Conservation (phyloP, 805 yeast genomes). For the Starmera caribaea region DNA sequence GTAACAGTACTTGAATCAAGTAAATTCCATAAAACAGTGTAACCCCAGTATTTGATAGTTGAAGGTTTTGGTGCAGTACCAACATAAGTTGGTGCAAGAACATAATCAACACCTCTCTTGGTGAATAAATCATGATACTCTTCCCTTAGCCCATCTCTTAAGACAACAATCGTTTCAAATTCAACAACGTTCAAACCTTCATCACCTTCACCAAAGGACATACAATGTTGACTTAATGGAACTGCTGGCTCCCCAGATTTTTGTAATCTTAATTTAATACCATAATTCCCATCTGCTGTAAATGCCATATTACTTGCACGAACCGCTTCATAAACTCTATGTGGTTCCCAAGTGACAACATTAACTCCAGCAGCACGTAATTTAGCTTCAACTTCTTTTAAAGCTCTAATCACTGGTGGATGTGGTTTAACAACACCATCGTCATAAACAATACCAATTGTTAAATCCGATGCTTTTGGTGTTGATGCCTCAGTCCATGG, state of each 20-base stretch:
- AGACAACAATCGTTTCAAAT: conserved; percentile 42
- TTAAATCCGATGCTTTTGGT: conserved; percentile 32
- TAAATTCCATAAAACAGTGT: conserved; percentile 65
- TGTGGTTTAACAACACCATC: conserved; percentile 62
- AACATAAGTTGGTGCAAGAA: conserved; percentile 57
- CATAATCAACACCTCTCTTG: conserved; percentile 48
- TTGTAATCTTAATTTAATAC: conserved; percentile 39
- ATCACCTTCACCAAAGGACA: conserved; percentile 51
- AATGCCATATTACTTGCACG: conserved; percentile 49
- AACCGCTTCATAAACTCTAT: conserved; percentile 46
- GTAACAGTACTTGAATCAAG: conserved; percentile 61
- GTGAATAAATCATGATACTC: conserved; percentile 45
- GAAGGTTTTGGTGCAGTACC: conserved; percentile 63
- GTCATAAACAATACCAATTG: conserved; percentile 53
- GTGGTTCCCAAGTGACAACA: conserved; percentile 46
- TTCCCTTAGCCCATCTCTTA: conserved; percentile 50
- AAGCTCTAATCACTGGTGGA: conserved; percentile 54
- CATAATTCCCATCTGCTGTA: conserved; percentile 58
- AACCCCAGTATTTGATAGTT: conserved; percentile 66
- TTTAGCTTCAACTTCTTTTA: conserved; percentile 43
- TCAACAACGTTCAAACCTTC: conserved; percentile 35
- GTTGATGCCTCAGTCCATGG: conserved; percentile 29
- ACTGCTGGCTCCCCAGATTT: conserved; percentile 63
- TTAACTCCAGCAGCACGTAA: conserved; percentile 50
- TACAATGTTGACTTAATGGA: conserved; percentile 55